Conservation (phyloP, 352 stramenopile species). For the Globisporangium spinosum region DNA sequence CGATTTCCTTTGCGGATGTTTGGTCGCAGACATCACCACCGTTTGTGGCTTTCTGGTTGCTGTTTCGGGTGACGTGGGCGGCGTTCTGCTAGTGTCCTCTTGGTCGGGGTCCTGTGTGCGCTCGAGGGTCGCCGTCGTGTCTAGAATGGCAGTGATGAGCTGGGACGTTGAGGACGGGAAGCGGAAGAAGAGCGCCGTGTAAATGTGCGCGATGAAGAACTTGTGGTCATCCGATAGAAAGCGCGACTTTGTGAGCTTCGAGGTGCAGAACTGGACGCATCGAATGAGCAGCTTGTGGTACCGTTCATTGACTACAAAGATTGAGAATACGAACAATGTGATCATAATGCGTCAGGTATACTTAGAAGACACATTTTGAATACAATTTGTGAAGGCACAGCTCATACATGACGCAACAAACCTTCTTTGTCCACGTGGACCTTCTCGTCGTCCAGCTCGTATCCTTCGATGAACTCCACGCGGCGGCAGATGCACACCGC, state of each 20-base stretch:
- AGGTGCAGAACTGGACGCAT: conserved; percentile 51
- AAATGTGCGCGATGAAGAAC: conserved; percentile 71
- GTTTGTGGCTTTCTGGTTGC: conserved; percentile 2
- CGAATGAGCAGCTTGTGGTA: conserved; percentile 59
- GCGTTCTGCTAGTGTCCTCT: not conserved
- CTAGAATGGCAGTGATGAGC: conserved; percentile 49
- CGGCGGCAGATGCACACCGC: conserved; percentile 70
- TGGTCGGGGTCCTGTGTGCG: conserved; percentile 4
- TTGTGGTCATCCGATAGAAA: conserved; percentile 71
- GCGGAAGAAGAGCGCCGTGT: conserved; percentile 61
- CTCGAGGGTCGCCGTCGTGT: conserved; percentile 58
- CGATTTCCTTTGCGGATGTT: conserved; percentile 16
- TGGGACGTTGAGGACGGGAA: conserved; percentile 46
- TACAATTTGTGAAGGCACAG: not conserved
- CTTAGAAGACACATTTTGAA: not conserved
- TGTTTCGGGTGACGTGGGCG: conserved; percentile 8
- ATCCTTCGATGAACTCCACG: conserved; percentile 75
- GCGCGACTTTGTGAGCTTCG: conserved; percentile 61
- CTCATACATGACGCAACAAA: conserved; percentile 15
- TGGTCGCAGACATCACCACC: not conserved
- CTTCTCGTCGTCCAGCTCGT: conserved; percentile 48
- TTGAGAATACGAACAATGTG: not conserved
- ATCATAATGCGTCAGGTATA: not conserved
- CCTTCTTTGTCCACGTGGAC: conserved; percentile 42
- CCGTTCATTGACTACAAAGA: conserved; percentile 39